Conservation (phyloP, 768 basidiomycete genomes). For the Dacryopinax primogenitus region DNA sequence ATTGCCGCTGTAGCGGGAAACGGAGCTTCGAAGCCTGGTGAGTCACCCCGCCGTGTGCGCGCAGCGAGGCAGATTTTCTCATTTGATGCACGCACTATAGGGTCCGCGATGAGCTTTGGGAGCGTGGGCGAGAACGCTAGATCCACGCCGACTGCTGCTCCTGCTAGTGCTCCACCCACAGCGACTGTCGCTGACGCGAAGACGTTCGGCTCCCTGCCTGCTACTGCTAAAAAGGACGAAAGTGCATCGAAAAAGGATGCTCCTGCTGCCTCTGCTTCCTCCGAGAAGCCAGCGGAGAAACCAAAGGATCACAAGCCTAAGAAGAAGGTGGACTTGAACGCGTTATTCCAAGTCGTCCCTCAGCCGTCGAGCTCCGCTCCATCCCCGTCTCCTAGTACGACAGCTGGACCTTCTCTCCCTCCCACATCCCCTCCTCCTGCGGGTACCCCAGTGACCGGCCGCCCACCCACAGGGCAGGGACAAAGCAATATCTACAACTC, state of each 20-base stretch:
- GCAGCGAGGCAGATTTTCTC: slow-evolving; percentile 10
- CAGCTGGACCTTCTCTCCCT: slow-evolving; percentile 48
- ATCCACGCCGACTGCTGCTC: slow-evolving; percentile 62
- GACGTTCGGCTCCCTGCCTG: slow-evolving; percentile 69
- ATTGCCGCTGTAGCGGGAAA: background rate
- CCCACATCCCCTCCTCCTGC: slow-evolving; percentile 41
- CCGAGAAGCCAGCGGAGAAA: background rate
- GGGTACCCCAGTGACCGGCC: slow-evolving; percentile 25
- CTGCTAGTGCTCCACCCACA: slow-evolving; percentile 46
- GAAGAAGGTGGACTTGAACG: slow-evolving; percentile 31
- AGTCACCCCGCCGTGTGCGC: slow-evolving; percentile 17
- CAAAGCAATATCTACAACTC: slow-evolving; percentile 34
- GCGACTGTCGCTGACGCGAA: slow-evolving; percentile 62
- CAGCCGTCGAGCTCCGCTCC: slow-evolving; percentile 20
- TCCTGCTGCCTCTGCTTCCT: background rate
- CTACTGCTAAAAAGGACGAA: slow-evolving; percentile 20
- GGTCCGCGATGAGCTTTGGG: slow-evolving; percentile 70
- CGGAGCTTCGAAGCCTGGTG: slow-evolving; percentile 56
- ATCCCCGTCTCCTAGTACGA: slow-evolving; percentile 24
- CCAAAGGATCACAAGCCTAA: background rate
- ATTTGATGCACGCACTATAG: slow-evolving; percentile 26
- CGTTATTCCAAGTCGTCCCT: slow-evolving; percentile 30
- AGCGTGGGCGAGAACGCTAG: slow-evolving; percentile 71
- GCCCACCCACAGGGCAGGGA: slow-evolving; percentile 28
- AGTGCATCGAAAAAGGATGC: slow-evolving; percentile 11